phyloP scores from a whole-genome alignment of 176 grass and related monocot genomes.

The Calamus simplicifolius region DNA sequence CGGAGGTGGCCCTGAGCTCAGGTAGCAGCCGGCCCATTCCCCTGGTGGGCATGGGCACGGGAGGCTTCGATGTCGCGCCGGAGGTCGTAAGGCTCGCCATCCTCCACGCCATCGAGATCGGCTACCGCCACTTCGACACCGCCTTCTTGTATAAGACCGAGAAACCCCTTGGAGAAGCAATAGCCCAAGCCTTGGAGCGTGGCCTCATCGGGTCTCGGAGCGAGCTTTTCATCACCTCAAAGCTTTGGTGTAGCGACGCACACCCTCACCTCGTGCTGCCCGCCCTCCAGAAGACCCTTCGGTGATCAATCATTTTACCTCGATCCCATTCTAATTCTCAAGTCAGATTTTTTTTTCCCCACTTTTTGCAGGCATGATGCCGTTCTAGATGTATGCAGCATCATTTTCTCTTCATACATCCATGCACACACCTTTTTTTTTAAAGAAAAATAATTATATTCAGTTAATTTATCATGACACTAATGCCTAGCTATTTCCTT shows the following conservation, averaged over 20 bases:
- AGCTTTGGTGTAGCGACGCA: conserved; percentile 59
- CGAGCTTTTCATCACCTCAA: conserved; percentile 40
- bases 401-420: too few species aligned
- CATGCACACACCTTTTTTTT: too few species aligned
- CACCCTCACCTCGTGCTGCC: conserved; percentile 42
- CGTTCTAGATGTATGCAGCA: too few species aligned
- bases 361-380: too few species aligned
- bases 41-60: conserved; percentile 36
- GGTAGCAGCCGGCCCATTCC: conserved; percentile 1
- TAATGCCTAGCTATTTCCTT: too few species aligned
- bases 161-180: conserved; percentile 24
- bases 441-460: too few species aligned
- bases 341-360: too few species aligned
- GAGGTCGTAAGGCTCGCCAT: conserved; percentile 1
- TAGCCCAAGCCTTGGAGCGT: conserved; percentile 18
- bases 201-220: conserved; percentile 11
- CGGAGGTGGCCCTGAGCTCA: conserved; percentile 12
- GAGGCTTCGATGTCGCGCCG: background rate
- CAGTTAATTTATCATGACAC: too few species aligned
- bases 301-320: conserved; percentile 17
- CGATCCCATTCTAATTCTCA: too few species aligned
- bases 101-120: conserved; percentile 30
- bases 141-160: conserved; percentile 37
- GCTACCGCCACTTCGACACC: conserved; percentile 56
- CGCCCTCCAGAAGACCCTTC: conserved; percentile 38